These are phyloP conservation scores for Pyrenopolyporus hunteri DNA, from an alignment of 495 filamentous ascomycete genomes.

Conservation along the genomic window DNA sequence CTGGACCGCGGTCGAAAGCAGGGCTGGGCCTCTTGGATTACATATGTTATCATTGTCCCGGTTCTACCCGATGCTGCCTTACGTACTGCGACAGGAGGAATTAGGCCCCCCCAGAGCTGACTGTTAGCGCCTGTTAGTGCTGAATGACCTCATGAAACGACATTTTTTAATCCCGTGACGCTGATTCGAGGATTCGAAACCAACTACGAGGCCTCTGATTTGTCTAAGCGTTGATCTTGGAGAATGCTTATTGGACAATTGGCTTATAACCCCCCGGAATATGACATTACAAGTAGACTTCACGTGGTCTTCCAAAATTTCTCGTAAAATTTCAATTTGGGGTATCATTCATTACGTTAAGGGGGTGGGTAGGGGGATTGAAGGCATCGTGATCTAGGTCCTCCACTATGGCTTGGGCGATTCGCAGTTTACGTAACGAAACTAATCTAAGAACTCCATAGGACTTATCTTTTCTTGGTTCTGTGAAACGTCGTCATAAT, in stretches of 20 bases:
- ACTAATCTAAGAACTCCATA: constrained; percentile 3
- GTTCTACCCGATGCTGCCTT: constrained; percentile 23
- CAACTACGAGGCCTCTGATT: neutral
- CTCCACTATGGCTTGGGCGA: constrained; percentile 27
- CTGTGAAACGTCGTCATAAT: neutral
- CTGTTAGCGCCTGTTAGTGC: constrained; percentile 11
- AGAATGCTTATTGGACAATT: constrained; percentile 11
- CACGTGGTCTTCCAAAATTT: constrained; percentile 18
- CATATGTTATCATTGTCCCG: constrained; percentile 28
- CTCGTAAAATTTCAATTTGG: constrained; percentile 9
- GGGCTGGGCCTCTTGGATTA: constrained; percentile 15
- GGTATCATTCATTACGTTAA: constrained; percentile 26
- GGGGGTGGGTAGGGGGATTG: no score
- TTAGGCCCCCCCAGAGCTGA: constrained; percentile 10
- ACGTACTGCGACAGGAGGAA: constrained; percentile 19
- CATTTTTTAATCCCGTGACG: constrained; percentile 9
- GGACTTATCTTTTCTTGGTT: constrained; percentile 18
- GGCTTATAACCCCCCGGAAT: neutral
- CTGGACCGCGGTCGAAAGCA: constrained; percentile 22
- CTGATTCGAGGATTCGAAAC: constrained; percentile 23
- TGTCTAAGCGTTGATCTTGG: neutral
- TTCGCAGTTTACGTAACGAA: constrained; percentile 26
- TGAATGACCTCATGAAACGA: constrained; percentile 19
- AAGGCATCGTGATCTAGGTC: constrained; percentile 16
- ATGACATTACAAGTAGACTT: neutral